Conservation (phyloP, 441 rosid species). For the Populus tomentosa region DNA sequence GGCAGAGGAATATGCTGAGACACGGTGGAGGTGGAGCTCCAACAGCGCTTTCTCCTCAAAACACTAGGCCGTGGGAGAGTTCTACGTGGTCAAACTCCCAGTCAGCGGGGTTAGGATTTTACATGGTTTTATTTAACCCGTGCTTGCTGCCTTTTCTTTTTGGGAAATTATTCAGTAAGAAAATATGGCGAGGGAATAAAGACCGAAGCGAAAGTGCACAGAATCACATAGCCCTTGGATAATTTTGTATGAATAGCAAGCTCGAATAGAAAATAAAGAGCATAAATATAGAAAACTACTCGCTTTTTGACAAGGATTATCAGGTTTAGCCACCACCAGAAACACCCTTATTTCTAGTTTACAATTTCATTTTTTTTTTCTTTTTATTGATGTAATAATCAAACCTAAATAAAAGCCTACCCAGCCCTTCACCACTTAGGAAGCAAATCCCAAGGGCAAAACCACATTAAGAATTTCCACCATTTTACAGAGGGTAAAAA, state of each 20-base stretch:
- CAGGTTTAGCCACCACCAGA: neutral
- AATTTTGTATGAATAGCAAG: too few relatives aligned
- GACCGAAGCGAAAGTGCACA: neutral
- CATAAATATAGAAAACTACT: too few relatives aligned
- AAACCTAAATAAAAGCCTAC: neutral
- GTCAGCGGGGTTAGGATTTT: slow-evolving; percentile 14
- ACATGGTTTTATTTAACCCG: neutral
- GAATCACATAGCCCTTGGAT: neutral
- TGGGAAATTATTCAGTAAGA: neutral
- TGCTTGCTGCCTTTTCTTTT: neutral
- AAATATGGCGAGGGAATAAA: too few relatives aligned
- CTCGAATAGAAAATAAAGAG: too few relatives aligned
- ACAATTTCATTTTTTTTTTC: neutral
- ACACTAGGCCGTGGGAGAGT: slow-evolving; percentile 43
- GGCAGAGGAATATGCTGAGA: slow-evolving; percentile 49
- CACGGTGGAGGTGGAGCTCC: slow-evolving; percentile 46
- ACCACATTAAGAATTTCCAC: neutral
- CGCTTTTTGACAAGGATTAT: too few relatives aligned
- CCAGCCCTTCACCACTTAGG: neutral
- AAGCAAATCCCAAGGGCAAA: neutral
- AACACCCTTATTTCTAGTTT: neutral
- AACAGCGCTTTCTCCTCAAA: slow-evolving; percentile 27
- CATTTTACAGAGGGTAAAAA: neutral
- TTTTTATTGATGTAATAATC: neutral
- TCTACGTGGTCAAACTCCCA: slow-evolving; percentile 45